Evolutionary conservation across 129 eudicot genomes (phyloP).

Genomic region (Lactuca saligna): DNA sequence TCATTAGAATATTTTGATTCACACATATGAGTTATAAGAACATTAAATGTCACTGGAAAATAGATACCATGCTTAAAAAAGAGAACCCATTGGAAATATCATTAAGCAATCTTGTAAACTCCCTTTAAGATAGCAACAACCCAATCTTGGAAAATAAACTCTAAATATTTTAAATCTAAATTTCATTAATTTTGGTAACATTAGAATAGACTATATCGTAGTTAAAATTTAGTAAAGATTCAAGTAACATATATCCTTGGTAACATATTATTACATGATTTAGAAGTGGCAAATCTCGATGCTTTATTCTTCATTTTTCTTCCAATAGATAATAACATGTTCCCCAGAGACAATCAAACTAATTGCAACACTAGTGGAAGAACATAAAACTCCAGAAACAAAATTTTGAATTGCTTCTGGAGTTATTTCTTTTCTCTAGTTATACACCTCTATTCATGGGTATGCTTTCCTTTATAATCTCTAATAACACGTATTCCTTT

Average conservation of each 20-base stretch:
- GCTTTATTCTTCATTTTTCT: slow-evolving; percentile 7
- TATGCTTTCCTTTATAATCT: slow-evolving; percentile 29
- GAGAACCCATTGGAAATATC: not conserved
- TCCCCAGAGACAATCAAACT: slow-evolving; percentile 52
- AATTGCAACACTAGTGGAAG: slow-evolving; percentile 60
- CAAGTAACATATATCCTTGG: not conserved
- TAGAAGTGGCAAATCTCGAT: not conserved
- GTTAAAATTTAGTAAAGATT: slow-evolving; percentile 6
- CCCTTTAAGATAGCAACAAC: not conserved
- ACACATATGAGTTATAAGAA: not conserved
- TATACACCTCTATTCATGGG: slow-evolving; percentile 87
- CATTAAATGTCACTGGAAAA: not conserved
- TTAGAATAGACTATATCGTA: slow-evolving; percentile 8
- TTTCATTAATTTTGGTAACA: not conserved
- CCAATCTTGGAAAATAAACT: not conserved
- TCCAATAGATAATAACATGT: slow-evolving; percentile 61
- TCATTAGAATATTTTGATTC: not conserved
- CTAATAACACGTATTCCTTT: not conserved
- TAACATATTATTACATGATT: slow-evolving; percentile 13
- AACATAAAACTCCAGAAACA: slow-evolving; percentile 75
- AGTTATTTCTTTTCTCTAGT: slow-evolving; percentile 86
- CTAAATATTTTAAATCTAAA: not conserved
- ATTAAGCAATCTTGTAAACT: slow-evolving; percentile 10
- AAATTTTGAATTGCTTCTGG: slow-evolving; percentile 75
- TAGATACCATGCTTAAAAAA: slow-evolving; percentile 2